Conservation (phyloP, 306 rosid species). For the Quercus mongolica region DNA sequence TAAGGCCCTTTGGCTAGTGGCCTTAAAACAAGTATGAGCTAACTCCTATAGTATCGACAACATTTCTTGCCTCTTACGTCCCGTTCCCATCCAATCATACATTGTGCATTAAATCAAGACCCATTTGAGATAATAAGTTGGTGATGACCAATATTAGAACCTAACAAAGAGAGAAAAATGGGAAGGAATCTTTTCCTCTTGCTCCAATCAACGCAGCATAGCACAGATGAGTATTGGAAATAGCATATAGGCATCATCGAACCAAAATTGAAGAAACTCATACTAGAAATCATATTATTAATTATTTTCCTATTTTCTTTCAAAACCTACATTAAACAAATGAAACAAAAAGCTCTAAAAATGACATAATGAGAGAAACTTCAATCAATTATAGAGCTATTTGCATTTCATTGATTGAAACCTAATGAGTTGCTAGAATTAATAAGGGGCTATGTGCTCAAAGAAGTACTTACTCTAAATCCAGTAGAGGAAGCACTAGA, state of each 20-base stretch:
- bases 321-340: not conserved
- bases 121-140: not conserved
- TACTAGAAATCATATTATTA: not conserved
- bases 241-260: not conserved
- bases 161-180: not conserved
- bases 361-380: not conserved
- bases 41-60: too few relatives aligned
- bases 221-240: not conserved
- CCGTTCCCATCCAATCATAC: not conserved
- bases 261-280: not conserved
- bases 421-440: constrained; percentile 43
- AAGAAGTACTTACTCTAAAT: not conserved
- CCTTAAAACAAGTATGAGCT: too few relatives aligned
- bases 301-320: not conserved
- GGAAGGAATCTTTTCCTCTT: not conserved
- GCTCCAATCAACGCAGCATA: not conserved
- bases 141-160: not conserved
- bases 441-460: constrained; percentile 32
- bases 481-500: not conserved
- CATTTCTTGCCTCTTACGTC: not conserved
- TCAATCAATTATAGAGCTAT: constrained; percentile 13
- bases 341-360: not conserved
- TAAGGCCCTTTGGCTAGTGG: too few relatives aligned
- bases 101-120: not conserved
- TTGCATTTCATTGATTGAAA: constrained; percentile 62